phyloP scores from a whole-genome alignment of 192 early-diverging fungal species.

The Entrophospora sp. region DNA sequence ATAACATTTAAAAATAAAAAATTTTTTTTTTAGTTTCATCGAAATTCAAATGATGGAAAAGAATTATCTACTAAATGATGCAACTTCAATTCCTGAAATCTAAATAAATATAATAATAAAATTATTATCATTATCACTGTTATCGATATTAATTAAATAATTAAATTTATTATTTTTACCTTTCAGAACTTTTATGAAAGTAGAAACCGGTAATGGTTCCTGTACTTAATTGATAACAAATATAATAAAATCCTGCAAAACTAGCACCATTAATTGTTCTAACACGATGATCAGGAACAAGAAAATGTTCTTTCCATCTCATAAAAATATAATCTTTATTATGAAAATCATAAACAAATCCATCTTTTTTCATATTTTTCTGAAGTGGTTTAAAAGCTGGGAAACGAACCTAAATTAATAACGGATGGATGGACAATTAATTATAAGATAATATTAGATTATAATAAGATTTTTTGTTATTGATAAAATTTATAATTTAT shows the following conservation, averaged over 20 bases:
- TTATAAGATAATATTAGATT: not conserved
- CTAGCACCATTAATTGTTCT: constrained; percentile 70
- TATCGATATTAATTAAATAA: not conserved
- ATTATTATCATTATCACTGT: too few relatives aligned
- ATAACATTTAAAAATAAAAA: too few relatives aligned
- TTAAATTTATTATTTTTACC: constrained; percentile 26
- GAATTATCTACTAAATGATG: constrained; percentile 32
- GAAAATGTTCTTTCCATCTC: constrained; percentile 91
- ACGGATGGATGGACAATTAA: not conserved
- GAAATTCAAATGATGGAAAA: constrained; percentile 40
- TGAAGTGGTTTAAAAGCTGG: constrained; percentile 39
- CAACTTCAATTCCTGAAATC: constrained; percentile 40
- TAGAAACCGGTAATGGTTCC: constrained; percentile 57
- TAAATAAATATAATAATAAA: constrained; percentile 4
- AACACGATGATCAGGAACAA: constrained; percentile 80
- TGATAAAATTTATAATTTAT: too few relatives aligned
- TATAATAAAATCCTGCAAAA: constrained; percentile 88
- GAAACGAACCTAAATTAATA: constrained; percentile 32
- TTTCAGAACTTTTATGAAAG: constrained; percentile 48
- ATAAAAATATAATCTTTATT: constrained; percentile 66
- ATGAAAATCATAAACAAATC: constrained; percentile 34
- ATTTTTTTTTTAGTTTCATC: constrained; percentile 24
- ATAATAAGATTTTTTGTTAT: too few relatives aligned
- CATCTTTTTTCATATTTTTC: constrained; percentile 38
- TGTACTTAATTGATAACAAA: constrained; percentile 56